phyloP scores from a whole-genome alignment of 2,329 filamentous ascomycete genomes.

The Phyllosticta capitalensis region DNA sequence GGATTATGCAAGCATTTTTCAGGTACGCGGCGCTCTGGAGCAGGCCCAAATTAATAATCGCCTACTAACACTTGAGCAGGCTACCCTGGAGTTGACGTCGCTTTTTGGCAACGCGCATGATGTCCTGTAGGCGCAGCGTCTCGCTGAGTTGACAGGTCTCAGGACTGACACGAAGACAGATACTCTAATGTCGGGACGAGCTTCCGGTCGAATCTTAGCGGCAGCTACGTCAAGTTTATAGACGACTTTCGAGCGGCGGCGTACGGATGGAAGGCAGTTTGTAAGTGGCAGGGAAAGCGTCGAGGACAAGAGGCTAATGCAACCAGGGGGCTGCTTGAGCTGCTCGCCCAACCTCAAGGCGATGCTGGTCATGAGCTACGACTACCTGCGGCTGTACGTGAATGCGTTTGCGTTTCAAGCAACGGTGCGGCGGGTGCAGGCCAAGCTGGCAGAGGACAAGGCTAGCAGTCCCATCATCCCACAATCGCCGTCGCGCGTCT shows the following conservation, averaged over 20 bases:
- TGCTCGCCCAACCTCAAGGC: constrained; percentile 57
- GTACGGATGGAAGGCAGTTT: constrained; percentile 60
- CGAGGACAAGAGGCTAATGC: constrained; percentile 36
- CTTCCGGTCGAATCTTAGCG: constrained; percentile 59
- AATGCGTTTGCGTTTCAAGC: constrained; percentile 70
- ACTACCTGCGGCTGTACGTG: constrained; percentile 63
- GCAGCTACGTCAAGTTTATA: constrained; percentile 65
- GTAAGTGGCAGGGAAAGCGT: constrained; percentile 38
- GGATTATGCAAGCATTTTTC: constrained; percentile 59
- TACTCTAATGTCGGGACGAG: constrained; percentile 60
- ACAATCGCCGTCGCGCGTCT: constrained; percentile 33
- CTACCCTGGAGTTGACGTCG: constrained; percentile 60
- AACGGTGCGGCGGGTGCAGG: constrained; percentile 39
- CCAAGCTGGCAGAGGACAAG: background rate
- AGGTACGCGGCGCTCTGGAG: constrained; percentile 22
- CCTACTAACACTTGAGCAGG: constrained; percentile 20
- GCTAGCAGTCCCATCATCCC: constrained; percentile 18
- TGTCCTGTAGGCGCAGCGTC: constrained; percentile 42
- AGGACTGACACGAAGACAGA: background rate
- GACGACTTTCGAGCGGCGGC: constrained; percentile 63
- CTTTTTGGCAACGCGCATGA: constrained; percentile 67
- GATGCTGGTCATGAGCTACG: constrained; percentile 59
- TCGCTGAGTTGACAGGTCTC: background rate
- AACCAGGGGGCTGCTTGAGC: constrained; percentile 18
- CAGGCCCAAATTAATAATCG: background rate